phyloP scores from a whole-genome alignment of 495 filamentous ascomycete genomes.

The Annulohypoxylon nitens region DNA sequence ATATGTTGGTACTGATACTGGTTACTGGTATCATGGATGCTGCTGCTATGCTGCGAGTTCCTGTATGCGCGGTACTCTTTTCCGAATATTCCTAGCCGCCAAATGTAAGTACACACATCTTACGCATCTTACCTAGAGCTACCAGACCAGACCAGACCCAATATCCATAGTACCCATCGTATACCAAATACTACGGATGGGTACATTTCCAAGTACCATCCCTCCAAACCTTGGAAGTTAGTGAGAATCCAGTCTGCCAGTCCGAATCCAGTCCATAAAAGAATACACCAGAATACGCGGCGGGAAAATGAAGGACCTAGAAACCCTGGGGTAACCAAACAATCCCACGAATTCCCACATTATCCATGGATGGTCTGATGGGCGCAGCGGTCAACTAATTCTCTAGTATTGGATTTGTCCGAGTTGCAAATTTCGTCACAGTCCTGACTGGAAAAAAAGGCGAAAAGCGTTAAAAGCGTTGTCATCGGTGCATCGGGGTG shows the following conservation, averaged over 20 bases:
- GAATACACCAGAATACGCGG: neutral
- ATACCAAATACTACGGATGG: neutral
- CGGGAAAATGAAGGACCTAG: slow-evolving; percentile 43
- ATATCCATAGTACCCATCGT: neutral
- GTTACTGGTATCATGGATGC: too few relatives aligned
- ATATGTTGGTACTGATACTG: too few relatives aligned
- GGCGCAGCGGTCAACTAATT: slow-evolving; percentile 40
- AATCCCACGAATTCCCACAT: slow-evolving; percentile 38
- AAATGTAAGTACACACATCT: neutral
- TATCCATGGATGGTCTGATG: slow-evolving; percentile 41
- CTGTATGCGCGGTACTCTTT: neutral
- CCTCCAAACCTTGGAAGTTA: too few relatives aligned
- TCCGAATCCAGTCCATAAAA: neutral
- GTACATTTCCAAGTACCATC: neutral
- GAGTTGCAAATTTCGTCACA: slow-evolving; percentile 39
- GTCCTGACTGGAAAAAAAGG: slow-evolving; percentile 24
- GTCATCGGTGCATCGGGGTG: slow-evolving; percentile 44
- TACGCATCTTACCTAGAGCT: neutral
- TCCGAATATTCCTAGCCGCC: slow-evolving; percentile 10
- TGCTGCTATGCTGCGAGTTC: neutral
- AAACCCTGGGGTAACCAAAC: slow-evolving; percentile 16
- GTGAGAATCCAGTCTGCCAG: too few relatives aligned
- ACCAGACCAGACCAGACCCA: too few relatives aligned
- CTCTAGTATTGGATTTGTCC: slow-evolving; percentile 37
- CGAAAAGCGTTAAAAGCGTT: slow-evolving; percentile 31